Conservation (phyloP, 768 basidiomycete species). For the Leucocoprinus sp. region DNA sequence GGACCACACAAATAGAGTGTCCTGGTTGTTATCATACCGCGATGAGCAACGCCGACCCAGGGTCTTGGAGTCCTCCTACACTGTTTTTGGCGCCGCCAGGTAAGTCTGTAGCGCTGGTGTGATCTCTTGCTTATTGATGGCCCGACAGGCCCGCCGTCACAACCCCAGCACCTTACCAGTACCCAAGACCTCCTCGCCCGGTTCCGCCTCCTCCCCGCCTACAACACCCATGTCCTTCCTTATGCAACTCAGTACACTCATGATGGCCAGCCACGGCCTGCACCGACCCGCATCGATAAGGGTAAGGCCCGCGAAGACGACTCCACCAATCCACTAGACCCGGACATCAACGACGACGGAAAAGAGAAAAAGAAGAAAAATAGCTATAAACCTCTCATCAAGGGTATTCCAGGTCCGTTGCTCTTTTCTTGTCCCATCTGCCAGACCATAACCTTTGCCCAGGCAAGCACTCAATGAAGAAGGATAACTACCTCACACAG, state of each 20-base stretch:
- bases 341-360: slow-evolving; percentile 47
- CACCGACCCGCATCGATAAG: slow-evolving; percentile 26
- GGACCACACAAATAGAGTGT: no score
- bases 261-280: slow-evolving; percentile 3
- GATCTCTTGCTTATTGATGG: no score
- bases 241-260: slow-evolving; percentile 8
- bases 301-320: slow-evolving; percentile 44
- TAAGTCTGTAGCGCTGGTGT: no score
- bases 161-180: slow-evolving; percentile 50
- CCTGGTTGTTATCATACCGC: no score
- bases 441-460: slow-evolving; percentile 12
- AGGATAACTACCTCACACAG: slow-evolving; percentile 61
- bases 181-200: slow-evolving; percentile 74
- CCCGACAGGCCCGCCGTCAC: slow-evolving; percentile 27
- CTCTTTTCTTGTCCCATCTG: slow-evolving; percentile 7
- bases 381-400: slow-evolving; percentile 69
- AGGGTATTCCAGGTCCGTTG: slow-evolving; percentile 59
- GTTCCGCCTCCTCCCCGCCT: slow-evolving; percentile 64
- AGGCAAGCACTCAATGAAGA: slow-evolving; percentile 79
- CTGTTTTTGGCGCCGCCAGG: no score
- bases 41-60: no score
- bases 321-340: slow-evolving; percentile 10
- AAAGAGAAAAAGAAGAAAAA: slow-evolving; percentile 73
- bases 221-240: slow-evolving; percentile 75
- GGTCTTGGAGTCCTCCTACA: no score